Percentiles rank a stretch among this genome's conserved stretches.
These are phyloP conservation scores for Yarrowia galli DNA, from an alignment of 1,139 yeast genomes.

Conservation along the genomic window DNA sequence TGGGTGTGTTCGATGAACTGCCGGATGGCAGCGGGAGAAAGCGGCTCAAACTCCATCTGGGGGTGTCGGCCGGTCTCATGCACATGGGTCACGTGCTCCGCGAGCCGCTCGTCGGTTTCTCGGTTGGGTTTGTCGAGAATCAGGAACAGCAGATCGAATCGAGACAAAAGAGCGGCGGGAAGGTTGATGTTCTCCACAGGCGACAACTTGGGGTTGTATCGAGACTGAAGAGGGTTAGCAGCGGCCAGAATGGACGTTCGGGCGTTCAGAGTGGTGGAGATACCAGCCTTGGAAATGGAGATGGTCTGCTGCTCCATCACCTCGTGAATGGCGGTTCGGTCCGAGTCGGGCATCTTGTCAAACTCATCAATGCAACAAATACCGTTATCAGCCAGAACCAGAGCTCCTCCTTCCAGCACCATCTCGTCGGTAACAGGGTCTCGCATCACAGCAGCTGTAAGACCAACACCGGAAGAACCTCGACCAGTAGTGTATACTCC, in stretches of 20 bases:
- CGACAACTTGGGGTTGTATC: constrained; percentile 88
- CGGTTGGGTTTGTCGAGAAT: constrained; percentile 84
- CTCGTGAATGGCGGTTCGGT: constrained; percentile 97
- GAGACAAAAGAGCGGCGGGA: constrained; percentile 94
- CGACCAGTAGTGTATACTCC: constrained; percentile 98
- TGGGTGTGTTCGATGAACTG: constrained; percentile 90
- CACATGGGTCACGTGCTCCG: constrained; percentile 92
- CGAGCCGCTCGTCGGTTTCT: constrained; percentile 84
- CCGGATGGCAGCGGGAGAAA: constrained; percentile 81
- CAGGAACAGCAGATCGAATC: constrained; percentile 90
- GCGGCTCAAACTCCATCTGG: constrained; percentile 72
- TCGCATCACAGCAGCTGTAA: constrained; percentile 98
- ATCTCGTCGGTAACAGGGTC: constrained; percentile 99
- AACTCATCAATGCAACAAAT: constrained; percentile 99
- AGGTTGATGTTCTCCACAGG: constrained; percentile 95
- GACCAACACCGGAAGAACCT: constrained; percentile 98
- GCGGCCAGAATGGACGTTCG: constrained; percentile 96
- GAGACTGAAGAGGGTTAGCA: constrained; percentile 95
- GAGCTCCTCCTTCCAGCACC: constrained; percentile 98
- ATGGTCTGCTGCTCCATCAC: constrained; percentile 99
- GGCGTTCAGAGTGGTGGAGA: constrained; percentile 94
- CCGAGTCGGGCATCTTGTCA: constrained; percentile 97
- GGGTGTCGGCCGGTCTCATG: constrained; percentile 95
- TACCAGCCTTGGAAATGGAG: constrained; percentile 97
- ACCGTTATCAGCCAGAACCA: constrained; percentile 96